A percentile compares a stretch with the other conserved stretches of the same genome.
Conservation (phyloP, 768 basidiomycete species). For the Thelephora ganbajun region DNA sequence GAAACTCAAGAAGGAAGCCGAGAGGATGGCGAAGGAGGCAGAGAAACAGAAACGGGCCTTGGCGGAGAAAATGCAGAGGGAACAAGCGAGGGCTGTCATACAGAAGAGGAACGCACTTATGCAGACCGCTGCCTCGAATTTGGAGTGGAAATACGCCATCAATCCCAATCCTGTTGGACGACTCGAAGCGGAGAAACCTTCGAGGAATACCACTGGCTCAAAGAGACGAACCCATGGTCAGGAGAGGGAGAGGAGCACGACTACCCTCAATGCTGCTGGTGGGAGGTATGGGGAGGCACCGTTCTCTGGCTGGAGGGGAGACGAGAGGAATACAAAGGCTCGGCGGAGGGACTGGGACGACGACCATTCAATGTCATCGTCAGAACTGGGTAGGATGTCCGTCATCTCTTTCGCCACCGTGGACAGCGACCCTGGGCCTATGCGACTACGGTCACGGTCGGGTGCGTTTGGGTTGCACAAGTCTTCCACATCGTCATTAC, state of each 20-base stretch:
- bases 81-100: constrained; percentile 88
- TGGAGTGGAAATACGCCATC: constrained; percentile 44
- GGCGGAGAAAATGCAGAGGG: constrained; percentile 60
- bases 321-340: constrained; percentile 60
- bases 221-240: constrained; percentile 43
- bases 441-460: constrained; percentile 47
- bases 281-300: constrained; percentile 27
- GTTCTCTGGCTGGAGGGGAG: constrained; percentile 28
- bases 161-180: constrained; percentile 19
- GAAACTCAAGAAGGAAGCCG: constrained; percentile 71
- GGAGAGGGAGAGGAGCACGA: constrained; percentile 16
- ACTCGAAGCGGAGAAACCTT: constrained; percentile 26
- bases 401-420: constrained; percentile 72
- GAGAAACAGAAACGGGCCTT: constrained; percentile 75
- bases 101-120: constrained; percentile 71
- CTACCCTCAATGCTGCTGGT: constrained; percentile 47
- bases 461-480: constrained; percentile 56
- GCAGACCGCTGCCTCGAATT: constrained; percentile 35
- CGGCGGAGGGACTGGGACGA: constrained; percentile 78
- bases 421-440: constrained; percentile 77
- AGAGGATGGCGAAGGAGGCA: constrained; percentile 64
- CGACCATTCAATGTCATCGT: constrained; percentile 84
- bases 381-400: constrained; percentile 68
- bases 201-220: constrained; percentile 40
- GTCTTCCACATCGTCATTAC: constrained; percentile 62